Percentiles rank a stretch among this genome's conserved stretches.
phyloP scores from a whole-genome alignment of 2,329 filamentous ascomycete species.

The Arthrobotrys entomopaga region DNA sequence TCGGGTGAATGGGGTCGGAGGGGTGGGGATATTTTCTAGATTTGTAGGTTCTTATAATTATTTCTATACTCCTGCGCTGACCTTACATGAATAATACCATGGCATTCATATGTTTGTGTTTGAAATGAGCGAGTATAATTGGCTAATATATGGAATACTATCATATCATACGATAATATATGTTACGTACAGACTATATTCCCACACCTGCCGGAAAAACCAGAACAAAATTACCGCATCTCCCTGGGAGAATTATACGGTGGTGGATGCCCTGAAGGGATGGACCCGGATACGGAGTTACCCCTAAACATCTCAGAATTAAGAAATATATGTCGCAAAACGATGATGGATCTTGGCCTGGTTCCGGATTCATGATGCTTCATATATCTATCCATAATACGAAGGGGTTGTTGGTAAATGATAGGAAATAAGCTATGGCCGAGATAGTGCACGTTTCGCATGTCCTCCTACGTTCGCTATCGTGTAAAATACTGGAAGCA shows the following conservation, averaged over 20 bases:
- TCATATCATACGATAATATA: not conserved
- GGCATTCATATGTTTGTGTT: too few species aligned
- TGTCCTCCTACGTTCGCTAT: too few species aligned
- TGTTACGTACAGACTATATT: slow-evolving; percentile 23
- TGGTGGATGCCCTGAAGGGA: slow-evolving; percentile 14
- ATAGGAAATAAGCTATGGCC: too few species aligned
- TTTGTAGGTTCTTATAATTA: too few species aligned
- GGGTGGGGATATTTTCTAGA: slow-evolving; percentile 29
- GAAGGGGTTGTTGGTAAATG: too few species aligned
- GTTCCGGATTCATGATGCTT: slow-evolving; percentile 18
- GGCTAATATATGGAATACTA: not conserved
- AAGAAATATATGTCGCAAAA: slow-evolving; percentile 15
- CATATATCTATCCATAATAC: too few species aligned
- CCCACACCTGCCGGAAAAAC: not conserved
- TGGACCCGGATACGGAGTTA: slow-evolving; percentile 22
- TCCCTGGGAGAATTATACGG: slow-evolving; percentile 29
- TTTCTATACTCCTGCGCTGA: not conserved
- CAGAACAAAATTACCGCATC: slow-evolving; percentile 17
- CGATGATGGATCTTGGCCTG: slow-evolving; percentile 2
- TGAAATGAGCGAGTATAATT: too few species aligned
- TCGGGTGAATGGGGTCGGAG: slow-evolving; percentile 16
- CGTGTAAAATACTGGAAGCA: too few species aligned
- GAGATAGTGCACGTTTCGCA: too few species aligned
- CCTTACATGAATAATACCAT: not conserved
- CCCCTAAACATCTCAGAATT: slow-evolving; percentile 25